phyloP scores from a whole-genome alignment of 257 asterid genomes.

The Eustoma russellianum region DNA sequence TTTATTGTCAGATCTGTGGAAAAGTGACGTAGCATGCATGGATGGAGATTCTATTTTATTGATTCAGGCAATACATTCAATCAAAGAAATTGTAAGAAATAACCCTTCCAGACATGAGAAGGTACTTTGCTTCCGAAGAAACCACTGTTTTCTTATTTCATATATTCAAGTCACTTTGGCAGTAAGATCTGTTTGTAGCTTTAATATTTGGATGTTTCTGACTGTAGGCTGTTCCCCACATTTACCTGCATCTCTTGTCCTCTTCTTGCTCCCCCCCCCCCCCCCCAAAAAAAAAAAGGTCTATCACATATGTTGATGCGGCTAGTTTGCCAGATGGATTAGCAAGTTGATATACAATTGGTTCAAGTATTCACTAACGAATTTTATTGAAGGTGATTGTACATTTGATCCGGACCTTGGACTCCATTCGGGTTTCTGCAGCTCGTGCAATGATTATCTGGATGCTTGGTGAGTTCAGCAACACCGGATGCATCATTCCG shows the following conservation, averaged over 20 bases:
- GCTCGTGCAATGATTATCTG: conserved; percentile 93
- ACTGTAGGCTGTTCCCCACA: too few relatives aligned
- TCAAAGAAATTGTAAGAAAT: conserved; percentile 65
- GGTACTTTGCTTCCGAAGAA: conserved; percentile 29
- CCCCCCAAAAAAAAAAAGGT: too few relatives aligned
- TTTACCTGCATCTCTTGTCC: too few relatives aligned
- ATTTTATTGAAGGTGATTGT: conserved; percentile 57
- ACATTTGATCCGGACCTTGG: conserved; percentile 71
- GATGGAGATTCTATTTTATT: conserved; percentile 65
- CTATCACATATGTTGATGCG: too few relatives aligned
- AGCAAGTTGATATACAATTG: too few relatives aligned
- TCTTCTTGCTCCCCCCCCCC: too few relatives aligned
- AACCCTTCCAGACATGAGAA: conserved; percentile 70
- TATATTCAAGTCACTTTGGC: too few relatives aligned
- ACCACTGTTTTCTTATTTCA: not conserved
- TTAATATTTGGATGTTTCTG: too few relatives aligned
- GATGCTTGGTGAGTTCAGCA: conserved; percentile 88
- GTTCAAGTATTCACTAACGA: conserved; percentile 10
- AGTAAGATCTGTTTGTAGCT: too few relatives aligned
- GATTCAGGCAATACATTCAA: conserved; percentile 76
- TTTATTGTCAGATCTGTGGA: conserved; percentile 46
- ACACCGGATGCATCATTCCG: conserved; percentile 46
- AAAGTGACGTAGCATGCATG: conserved; percentile 31
- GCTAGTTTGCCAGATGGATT: too few relatives aligned
- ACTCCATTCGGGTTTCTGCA: conserved; percentile 59